Evolutionary conservation across 352 stramenopile genomes (phyloP).

Genomic region (Phytopythium delawarense): DNA sequence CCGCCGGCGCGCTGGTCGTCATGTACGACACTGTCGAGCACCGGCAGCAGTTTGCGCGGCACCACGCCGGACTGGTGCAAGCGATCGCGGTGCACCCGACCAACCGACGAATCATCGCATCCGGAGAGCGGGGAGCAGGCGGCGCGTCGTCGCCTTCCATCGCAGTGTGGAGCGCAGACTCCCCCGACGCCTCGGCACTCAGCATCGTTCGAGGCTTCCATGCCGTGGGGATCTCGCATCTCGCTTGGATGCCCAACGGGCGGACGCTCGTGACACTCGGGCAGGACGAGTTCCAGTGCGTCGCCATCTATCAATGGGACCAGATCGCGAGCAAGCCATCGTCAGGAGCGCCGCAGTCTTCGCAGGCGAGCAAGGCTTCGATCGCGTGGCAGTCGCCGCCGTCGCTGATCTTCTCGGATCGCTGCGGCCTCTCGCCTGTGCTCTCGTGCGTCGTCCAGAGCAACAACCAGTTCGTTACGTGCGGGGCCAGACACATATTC

Average conservation of each 20-base stretch:
- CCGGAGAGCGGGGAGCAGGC: constrained; percentile 43
- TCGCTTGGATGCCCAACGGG: constrained; percentile 74
- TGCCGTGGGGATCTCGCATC: constrained; percentile 45
- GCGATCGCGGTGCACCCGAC: constrained; percentile 52
- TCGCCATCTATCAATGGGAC: constrained; percentile 79
- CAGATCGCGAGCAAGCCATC: neutral
- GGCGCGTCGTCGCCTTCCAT: constrained; percentile 39
- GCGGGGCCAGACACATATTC: constrained; percentile 55
- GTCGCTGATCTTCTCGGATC: constrained; percentile 50
- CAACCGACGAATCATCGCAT: constrained; percentile 44
- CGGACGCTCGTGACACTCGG: constrained; percentile 63
- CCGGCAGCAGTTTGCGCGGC: constrained; percentile 58
- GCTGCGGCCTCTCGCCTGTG: constrained; percentile 43
- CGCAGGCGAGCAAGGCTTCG: neutral
- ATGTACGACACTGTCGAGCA: constrained; percentile 72
- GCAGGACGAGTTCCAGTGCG: constrained; percentile 60
- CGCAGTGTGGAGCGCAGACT: constrained; percentile 55
- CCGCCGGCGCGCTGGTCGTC: constrained; percentile 52
- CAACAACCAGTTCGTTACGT: constrained; percentile 63
- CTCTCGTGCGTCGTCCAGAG: constrained; percentile 32
- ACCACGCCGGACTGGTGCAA: constrained; percentile 63
- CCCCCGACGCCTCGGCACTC: constrained; percentile 34
- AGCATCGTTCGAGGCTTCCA: constrained; percentile 69
- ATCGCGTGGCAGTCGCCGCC: constrained; percentile 54
- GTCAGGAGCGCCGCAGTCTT: constrained; percentile 5